Base-by-base conservation (phyloP, 148 eudicot genomes). In the Rhododendron ferrugineum region DNA sequence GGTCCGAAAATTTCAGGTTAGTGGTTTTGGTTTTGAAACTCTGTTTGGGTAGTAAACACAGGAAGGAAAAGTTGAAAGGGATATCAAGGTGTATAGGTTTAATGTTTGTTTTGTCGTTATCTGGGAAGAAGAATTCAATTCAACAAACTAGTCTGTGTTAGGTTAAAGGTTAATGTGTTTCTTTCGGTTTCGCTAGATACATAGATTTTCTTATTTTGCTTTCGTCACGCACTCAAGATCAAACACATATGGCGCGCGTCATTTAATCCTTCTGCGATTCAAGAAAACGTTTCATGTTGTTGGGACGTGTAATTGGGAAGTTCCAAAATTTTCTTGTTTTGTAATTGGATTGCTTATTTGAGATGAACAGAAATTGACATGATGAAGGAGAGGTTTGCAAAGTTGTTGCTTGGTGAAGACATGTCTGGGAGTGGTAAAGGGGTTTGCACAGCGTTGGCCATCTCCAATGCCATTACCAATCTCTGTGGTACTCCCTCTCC, bases 381-480 rank as follows among this genome's bases (percentile, higher is more conserved):
- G 96, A 94, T 97, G 99, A 97, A 95, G 87, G 98, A 97, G 80
- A 93, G 99, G 85, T 96, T 95, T 91, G 93, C 97, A 1, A 96
- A 96, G 84, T 82, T 96, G 86, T 88, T 96, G 86, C 96, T 97
- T 11, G 99, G 99, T 68, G 99, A 97, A 85, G 99, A 97, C 76
- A 97, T 97, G 99, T 97, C 99, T 56, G 99, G 99, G 42, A 92
- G 94, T 90, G 99, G 99, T 15, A 94, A 94, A 86, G 99, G 99
- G 87, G 99, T 97, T 89, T 93, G 91, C 64, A 84, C 96, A 14
- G 92, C 99, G 40, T 82, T 96, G 85, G 94, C 98, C 72, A 92
- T 95, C 87, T 96, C 99, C 32, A 96, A 96, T 90, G 96, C 99
- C 86, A 92, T 94, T 79, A 96, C 99, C 56, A 96, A 96, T 88